Base-by-base conservation (phyloP, 164 flowering plant species). In the Nymphaea thermarum region DNA sequence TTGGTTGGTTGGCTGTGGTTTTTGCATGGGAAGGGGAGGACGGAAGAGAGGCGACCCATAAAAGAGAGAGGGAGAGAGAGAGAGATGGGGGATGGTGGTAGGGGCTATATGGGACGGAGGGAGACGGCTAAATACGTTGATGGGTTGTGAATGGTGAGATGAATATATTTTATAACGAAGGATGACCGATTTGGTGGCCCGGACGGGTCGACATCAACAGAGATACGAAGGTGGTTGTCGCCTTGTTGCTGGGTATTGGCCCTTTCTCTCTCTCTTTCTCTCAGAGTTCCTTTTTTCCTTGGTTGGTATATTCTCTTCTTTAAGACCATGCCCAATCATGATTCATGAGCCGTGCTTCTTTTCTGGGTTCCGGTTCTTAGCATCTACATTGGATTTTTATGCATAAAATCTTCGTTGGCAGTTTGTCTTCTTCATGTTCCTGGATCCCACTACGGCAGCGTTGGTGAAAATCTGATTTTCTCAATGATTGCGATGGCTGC, bases 201-300 rank as follows among this genome's bases (percentile, higher is more conserved):
- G 91, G 42, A 90, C 89, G 60, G 96, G 96, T 80, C 88, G 93
- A 45, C 96, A 75, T 77, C 96, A 84, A 71, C 96, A 90, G 78
- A 89, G 88, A 4, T 87, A 90, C 77, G 83, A 85, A 73, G 80
- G 64, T 64, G 96, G 93, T 68, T 84, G 80, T 81, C 96, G 93
- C 76, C 93, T 89, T 74, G 82, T 90, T 18, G 91, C 96, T 36
- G 96, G 96, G 93, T 87, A 83, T 17, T 17, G 25, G 41, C 17
- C 47, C 7, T 57, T n/a, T n/a, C 68, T 64, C 41, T 64, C 59
- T 63, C 70, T 67, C n/a, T 53, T 25, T 6, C 43, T 67, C 61
- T 44, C 63, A 5, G 17, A 5, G 63, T 25, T 61, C 8, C 3
- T 47, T 51, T 51, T 8, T 51, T 51, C 57, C 57, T 51, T 51